Evolutionary conservation across 768 basidiomycete species (phyloP).

Genomic region (Podaxis sp.): DNA sequence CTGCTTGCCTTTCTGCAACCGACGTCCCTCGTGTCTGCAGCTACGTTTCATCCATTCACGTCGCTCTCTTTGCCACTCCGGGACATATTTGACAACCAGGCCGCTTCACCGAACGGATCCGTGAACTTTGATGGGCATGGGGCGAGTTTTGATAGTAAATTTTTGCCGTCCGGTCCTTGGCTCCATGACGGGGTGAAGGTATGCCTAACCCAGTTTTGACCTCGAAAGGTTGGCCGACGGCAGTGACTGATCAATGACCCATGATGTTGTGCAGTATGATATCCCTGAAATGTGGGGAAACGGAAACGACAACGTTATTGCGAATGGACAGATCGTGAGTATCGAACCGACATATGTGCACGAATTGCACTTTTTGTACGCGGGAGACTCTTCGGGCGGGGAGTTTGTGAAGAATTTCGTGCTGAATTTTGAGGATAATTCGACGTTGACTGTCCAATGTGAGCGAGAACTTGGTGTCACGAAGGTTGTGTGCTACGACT

Average conservation of each 20-base stretch:
- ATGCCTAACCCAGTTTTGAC: background rate
- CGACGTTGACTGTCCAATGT: conserved; percentile 33
- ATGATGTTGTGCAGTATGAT: conserved; percentile 31
- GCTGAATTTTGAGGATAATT: conserved; percentile 35
- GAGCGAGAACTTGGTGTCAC: conserved; percentile 10
- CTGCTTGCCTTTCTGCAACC: background rate
- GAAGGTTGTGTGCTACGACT: background rate
- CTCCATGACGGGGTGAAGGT: conserved; percentile 39
- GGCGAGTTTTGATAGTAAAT: conserved; percentile 37
- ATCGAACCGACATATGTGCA: conserved; percentile 35
- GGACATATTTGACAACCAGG: conserved; percentile 39
- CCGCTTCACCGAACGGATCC: conserved; percentile 37
- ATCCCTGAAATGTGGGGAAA: conserved; percentile 41
- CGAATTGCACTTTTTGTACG: conserved; percentile 47
- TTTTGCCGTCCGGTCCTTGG: conserved; percentile 39
- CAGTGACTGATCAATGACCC: too few relatives aligned
- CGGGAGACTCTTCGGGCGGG: conserved; percentile 36
- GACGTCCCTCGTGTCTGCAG: background rate
- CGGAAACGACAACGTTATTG: conserved; percentile 42
- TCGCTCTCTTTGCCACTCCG: conserved; percentile 29
- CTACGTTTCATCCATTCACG: conserved; percentile 10
- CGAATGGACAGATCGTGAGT: conserved; percentile 39
- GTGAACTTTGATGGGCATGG: conserved; percentile 40
- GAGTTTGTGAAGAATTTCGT: conserved; percentile 34
- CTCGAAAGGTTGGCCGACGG: background rate